These are phyloP conservation scores for Rosa rugosa DNA, from an alignment of 306 rosid species.

Conservation along the genomic window DNA sequence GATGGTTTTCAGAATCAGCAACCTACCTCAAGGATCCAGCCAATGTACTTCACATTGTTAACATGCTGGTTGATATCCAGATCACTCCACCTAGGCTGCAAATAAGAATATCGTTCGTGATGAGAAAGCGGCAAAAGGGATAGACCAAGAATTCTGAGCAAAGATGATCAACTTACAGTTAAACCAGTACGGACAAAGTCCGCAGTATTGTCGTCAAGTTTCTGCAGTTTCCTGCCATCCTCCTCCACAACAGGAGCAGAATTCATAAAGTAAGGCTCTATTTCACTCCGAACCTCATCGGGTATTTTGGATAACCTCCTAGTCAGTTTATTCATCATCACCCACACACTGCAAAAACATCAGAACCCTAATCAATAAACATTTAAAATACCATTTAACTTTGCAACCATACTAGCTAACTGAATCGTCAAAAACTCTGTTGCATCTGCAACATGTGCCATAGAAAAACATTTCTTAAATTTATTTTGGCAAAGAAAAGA, in stretches of 20 bases:
- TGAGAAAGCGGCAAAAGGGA: slow-evolving; percentile 17
- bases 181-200: slow-evolving; percentile 68
- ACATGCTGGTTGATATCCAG: slow-evolving; percentile 97
- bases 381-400: background rate
- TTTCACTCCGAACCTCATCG: slow-evolving; percentile 85
- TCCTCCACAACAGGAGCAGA: slow-evolving; percentile 83
- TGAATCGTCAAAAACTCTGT: background rate
- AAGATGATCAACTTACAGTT: slow-evolving; percentile 50
- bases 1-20: background rate
- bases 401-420: background rate
- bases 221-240: slow-evolving; percentile 75
- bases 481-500: background rate
- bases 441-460: background rate
- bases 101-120: slow-evolving; percentile 1
- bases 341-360: slow-evolving; percentile 81
- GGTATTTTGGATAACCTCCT: slow-evolving; percentile 94
- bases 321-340: slow-evolving; percentile 97
- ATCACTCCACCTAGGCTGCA: slow-evolving; percentile 97
- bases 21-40: slow-evolving; percentile 97
- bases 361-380: slow-evolving; percentile 24
- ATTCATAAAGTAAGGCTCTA: slow-evolving; percentile 73
- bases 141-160: background rate
- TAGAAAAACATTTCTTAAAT: background rate
- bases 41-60: slow-evolving; percentile 98
- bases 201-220: slow-evolving; percentile 75